Conservation (phyloP, 2,329 filamentous ascomycete genomes). For the Aspergillus amoenus region DNA sequence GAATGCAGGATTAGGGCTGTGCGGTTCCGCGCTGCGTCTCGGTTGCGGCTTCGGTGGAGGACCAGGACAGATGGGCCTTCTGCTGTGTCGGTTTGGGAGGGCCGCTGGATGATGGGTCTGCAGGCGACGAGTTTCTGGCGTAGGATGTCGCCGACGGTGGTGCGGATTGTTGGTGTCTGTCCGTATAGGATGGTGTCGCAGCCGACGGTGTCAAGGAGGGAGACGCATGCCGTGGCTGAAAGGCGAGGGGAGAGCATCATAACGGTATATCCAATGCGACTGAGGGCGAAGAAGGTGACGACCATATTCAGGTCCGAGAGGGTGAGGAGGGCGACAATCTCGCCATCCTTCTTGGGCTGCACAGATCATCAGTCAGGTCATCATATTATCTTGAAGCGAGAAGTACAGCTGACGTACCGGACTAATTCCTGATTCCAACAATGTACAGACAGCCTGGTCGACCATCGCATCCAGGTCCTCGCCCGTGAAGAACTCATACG, state of each 20-base stretch:
- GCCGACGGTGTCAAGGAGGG: slow-evolving; percentile 37
- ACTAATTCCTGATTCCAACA: slow-evolving; percentile 27
- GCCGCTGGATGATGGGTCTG: slow-evolving; percentile 23
- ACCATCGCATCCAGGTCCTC: slow-evolving; percentile 42
- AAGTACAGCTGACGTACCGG: slow-evolving; percentile 10
- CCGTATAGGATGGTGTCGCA: slow-evolving; percentile 41
- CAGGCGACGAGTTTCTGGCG: slow-evolving; percentile 24
- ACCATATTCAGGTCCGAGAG: slow-evolving; percentile 45
- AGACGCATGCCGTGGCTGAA: slow-evolving; percentile 41
- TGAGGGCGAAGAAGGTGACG: slow-evolving; percentile 46
- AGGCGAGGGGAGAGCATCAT: slow-evolving; percentile 47
- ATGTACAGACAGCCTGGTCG: slow-evolving; percentile 34
- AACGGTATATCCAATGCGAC: slow-evolving; percentile 45
- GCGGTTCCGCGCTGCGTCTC: slow-evolving; percentile 30
- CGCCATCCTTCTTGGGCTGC: slow-evolving; percentile 20
- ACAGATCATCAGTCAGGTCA: no score
- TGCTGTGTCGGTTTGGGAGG: slow-evolving; percentile 1
- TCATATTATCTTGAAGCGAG: no score
- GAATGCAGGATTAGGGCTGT: slow-evolving; percentile 48
- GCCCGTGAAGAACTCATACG: slow-evolving; percentile 45
- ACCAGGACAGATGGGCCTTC: slow-evolving; percentile 18
- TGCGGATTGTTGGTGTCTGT: slow-evolving; percentile 31
- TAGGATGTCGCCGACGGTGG: slow-evolving; percentile 31
- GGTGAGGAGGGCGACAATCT: slow-evolving; percentile 41
- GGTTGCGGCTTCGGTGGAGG: slow-evolving; percentile 20